Evolutionary conservation across 2,329 filamentous ascomycete species (phyloP).

Genomic region (Cladophialophora chaetospira): DNA sequence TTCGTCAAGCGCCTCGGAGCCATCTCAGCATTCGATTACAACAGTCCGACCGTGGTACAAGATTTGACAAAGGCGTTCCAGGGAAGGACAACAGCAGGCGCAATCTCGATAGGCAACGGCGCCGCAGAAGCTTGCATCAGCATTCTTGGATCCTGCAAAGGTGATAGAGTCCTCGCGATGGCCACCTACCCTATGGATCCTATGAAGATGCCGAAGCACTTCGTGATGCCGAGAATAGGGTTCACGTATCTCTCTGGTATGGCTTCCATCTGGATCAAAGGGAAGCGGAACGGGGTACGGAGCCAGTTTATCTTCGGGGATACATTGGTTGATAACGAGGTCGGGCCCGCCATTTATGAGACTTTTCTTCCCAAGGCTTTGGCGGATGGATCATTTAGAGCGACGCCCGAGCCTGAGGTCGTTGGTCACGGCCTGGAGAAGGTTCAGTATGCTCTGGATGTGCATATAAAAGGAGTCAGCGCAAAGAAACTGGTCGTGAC

Average conservation of each 20-base stretch:
- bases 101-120: conserved; percentile 24
- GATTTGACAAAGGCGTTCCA: conserved; percentile 37
- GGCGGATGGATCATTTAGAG: conserved; percentile 38
- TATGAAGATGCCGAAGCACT: conserved; percentile 1
- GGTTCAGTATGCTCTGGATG: conserved; percentile 46
- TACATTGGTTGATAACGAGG: conserved; percentile 22
- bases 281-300: conserved; percentile 23
- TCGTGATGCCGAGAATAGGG: conserved; percentile 14
- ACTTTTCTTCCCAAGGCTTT: conserved; percentile 46
- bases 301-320: conserved; percentile 29
- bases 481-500: conserved; percentile 48
- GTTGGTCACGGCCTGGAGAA: conserved; percentile 47
- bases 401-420: conserved; percentile 44
- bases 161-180: conserved; percentile 30
- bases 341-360: conserved; percentile 40
- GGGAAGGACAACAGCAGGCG: conserved; percentile 28
- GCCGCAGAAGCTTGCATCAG: conserved; percentile 29
- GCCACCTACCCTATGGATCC: conserved; percentile 15
- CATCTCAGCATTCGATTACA: conserved; percentile 49
- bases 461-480: conserved; percentile 44
- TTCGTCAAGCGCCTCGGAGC: conserved; percentile 38
- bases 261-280: conserved; percentile 18
- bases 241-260: conserved; percentile 11
- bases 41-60: conserved; percentile 35
- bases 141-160: conserved; percentile 27